Evolutionary conservation across 495 filamentous ascomycete genomes (phyloP), one percentile per base, ranked within the genome.

Genomic region (Lineolata rhizophorae): DNA sequence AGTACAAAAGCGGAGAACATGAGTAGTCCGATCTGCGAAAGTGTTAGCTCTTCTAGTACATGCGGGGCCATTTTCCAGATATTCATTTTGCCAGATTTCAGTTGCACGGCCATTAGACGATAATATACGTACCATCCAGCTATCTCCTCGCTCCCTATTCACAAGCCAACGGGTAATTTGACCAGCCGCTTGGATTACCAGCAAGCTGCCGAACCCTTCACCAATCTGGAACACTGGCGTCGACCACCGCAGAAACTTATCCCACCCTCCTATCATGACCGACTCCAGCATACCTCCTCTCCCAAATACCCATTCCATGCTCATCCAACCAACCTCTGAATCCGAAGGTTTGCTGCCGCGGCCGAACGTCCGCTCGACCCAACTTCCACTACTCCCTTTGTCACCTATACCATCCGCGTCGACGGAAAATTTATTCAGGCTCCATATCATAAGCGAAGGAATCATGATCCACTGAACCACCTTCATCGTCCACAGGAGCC

Each of bases 81-180:
- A 26, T 16, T 16, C 9, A 30, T 9, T 9, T 30, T 17, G 14
- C 28, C 8, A 9, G 28, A 8, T 17, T 6, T 10, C 15, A 8
- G 17, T 17, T 8, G 8, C 8, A 16, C 9, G 6, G 8, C 10
- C 6, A 16, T 30, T n/a, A n/a, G n/a, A n/a, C n/a, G n/a, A 16
- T 4, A 32, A 32, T 5, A 18, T 5, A 22, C 71, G 49, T 65
- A 90, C 83, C 76, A 94, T 85, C 87, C 87, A 97, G 38, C 72
- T 87, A 56, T 97, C 87, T 39, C 82, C 82, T 39, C 79, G 67
- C 35, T 81, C 81, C 31, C 75, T 53, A 51, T 94, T 97, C 27
- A 94, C 84, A 13, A 94, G 67, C 75, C 80, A 93, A 45, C 81
- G 65, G n/a, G 87, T 91, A 34, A 94, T 82, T 48, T 91, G 84